These are phyloP conservation scores for Cryphonectria parasitica DNA, from an alignment of 2,329 filamentous ascomycete genomes.

Conservation along the genomic window DNA sequence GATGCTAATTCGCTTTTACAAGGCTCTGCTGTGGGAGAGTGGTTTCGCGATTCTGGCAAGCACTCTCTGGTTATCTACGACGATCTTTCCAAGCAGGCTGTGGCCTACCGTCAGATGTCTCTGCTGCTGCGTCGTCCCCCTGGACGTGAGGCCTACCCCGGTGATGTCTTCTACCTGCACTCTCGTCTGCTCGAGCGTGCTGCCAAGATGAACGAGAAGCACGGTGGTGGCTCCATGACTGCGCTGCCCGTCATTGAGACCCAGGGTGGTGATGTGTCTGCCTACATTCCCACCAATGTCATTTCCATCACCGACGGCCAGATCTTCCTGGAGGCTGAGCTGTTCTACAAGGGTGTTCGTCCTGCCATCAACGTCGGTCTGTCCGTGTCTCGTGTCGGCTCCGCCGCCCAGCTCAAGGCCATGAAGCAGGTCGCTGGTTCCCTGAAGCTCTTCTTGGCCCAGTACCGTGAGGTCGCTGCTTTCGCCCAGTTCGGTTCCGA, in stretches of 20 bases:
- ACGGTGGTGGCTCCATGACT: slow-evolving; percentile 94
- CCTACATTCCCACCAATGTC: slow-evolving; percentile 99
- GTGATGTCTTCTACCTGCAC: slow-evolving; percentile 99
- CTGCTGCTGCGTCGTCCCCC: slow-evolving; percentile 96
- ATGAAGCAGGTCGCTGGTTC: slow-evolving; percentile 99
- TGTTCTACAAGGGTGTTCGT: slow-evolving; percentile 99
- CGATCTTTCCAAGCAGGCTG: slow-evolving; percentile 94
- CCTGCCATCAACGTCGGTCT: slow-evolving; percentile 99
- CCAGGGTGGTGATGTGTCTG: slow-evolving; percentile 99
- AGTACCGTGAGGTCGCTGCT: slow-evolving; percentile 99
- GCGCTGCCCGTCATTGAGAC: slow-evolving; percentile 98
- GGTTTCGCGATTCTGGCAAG: slow-evolving; percentile 81
- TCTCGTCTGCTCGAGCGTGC: slow-evolving; percentile 99
- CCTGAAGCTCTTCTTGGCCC: slow-evolving; percentile 99
- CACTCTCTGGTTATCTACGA: slow-evolving; percentile 92
- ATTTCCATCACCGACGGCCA: slow-evolving; percentile 99
- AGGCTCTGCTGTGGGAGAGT: slow-evolving; percentile 58
- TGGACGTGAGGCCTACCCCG: slow-evolving; percentile 98
- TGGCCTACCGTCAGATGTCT: slow-evolving; percentile 84
- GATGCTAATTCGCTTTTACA: background rate
- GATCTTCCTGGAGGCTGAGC: slow-evolving; percentile 98
- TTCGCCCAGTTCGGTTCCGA: slow-evolving; percentile 99
- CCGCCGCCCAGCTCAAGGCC: slow-evolving; percentile 98
- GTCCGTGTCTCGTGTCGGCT: slow-evolving; percentile 99
- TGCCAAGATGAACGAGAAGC: slow-evolving; percentile 97